Percentiles rank a stretch among this genome's conserved stretches.
phyloP scores from a whole-genome alignment of 495 filamentous ascomycete species.

The Hyaloscypha finlandica region DNA sequence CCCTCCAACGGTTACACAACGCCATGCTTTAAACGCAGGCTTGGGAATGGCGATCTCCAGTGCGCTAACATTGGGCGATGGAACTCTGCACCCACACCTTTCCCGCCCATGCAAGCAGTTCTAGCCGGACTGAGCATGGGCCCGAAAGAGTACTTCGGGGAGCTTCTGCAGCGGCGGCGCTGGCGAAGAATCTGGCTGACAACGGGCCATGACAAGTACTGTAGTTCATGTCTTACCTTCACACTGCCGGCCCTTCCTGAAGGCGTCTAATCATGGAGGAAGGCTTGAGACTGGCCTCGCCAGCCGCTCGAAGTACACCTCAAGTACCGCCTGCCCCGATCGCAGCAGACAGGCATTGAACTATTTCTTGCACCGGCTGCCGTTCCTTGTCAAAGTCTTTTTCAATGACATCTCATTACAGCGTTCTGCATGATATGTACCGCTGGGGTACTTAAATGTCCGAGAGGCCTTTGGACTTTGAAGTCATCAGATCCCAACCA shows the following conservation, averaged over 20 bases:
- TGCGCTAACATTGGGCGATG: constrained; percentile 11
- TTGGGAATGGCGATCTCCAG: constrained; percentile 17
- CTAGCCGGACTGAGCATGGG: background rate
- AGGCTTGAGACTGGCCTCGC: constrained; percentile 17
- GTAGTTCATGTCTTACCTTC: background rate
- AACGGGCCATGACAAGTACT: constrained; percentile 2
- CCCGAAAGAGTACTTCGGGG: background rate
- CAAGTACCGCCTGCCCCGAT: constrained; percentile 28
- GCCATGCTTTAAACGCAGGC: constrained; percentile 15
- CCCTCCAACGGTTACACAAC: constrained; percentile 8
- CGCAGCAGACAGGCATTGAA: constrained; percentile 16
- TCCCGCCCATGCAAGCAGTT: background rate
- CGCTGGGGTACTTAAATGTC: constrained; percentile 28
- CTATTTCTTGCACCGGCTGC: constrained; percentile 23
- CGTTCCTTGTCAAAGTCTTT: constrained; percentile 31
- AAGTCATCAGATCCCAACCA: constrained; percentile 32
- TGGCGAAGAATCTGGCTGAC: background rate
- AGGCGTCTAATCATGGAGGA: constrained; percentile 19
- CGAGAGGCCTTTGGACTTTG: constrained; percentile 8
- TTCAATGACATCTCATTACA: constrained; percentile 32
- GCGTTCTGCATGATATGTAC: constrained; percentile 28
- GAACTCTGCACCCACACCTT: constrained; percentile 9
- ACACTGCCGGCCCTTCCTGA: constrained; percentile 13
- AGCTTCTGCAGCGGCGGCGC: background rate
- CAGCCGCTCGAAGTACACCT: constrained; percentile 26